Evolutionary conservation across 768 basidiomycete genomes (phyloP).

Genomic region (Hericium erinaceus): DNA sequence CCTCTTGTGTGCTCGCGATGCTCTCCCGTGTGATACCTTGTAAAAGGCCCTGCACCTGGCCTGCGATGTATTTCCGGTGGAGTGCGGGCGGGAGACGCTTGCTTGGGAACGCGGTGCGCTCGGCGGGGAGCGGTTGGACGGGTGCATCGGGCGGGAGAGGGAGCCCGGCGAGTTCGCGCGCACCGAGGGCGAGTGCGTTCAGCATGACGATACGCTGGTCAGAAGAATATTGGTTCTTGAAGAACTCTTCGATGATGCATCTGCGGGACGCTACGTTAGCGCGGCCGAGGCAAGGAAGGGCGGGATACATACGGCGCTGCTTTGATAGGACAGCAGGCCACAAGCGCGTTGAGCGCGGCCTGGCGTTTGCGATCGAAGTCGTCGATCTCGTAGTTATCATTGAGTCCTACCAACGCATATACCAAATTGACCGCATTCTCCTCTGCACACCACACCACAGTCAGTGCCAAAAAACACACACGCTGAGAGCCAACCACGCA

Average conservation of each 20-base stretch:
- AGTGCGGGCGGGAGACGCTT: constrained; percentile 65
- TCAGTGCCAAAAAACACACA: background rate
- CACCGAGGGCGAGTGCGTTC: constrained; percentile 78
- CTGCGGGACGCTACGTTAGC: constrained; percentile 28
- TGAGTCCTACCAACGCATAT: constrained; percentile 61
- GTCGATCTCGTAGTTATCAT: constrained; percentile 80
- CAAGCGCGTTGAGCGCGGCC: constrained; percentile 67
- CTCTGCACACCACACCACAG: constrained; percentile 35
- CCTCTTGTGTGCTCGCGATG: constrained; percentile 51
- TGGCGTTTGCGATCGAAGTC: constrained; percentile 72
- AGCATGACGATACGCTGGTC: constrained; percentile 80
- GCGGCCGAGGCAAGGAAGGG: too few relatives aligned
- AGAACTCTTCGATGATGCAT: constrained; percentile 84
- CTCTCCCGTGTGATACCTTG: constrained; percentile 54
- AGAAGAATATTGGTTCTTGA: constrained; percentile 86
- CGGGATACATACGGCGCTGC: constrained; percentile 85
- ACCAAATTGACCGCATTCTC: constrained; percentile 85
- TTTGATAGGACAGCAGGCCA: constrained; percentile 67
- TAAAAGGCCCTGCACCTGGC: constrained; percentile 48
- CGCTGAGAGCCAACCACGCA: constrained; percentile 27
- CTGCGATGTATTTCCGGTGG: constrained; percentile 42
- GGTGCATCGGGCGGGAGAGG: constrained; percentile 22
- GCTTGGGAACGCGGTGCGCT: constrained; percentile 60
- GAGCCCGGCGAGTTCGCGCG: constrained; percentile 65
- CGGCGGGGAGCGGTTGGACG: constrained; percentile 22